Percentiles rank a stretch among this genome's conserved stretches.
These are phyloP conservation scores for Agaricus subrufescens DNA, from an alignment of 768 basidiomycete genomes.

Conservation along the genomic window DNA sequence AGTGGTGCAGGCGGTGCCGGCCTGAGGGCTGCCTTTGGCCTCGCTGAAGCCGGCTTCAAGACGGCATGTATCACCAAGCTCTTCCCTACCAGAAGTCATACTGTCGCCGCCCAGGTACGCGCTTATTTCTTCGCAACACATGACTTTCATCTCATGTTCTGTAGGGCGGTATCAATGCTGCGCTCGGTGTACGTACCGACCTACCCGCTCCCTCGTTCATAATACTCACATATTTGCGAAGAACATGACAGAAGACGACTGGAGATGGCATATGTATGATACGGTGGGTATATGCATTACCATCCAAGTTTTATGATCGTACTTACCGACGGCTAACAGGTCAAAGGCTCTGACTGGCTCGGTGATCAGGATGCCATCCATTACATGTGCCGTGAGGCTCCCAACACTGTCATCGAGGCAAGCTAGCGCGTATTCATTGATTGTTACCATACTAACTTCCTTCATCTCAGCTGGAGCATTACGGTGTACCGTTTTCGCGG, in stretches of 20 bases:
- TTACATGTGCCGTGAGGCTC: constrained; percentile 99
- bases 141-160: constrained; percentile 14
- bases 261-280: constrained; percentile 99
- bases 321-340: constrained; percentile 39
- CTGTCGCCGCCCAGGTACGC: constrained; percentile 91
- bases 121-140: not conserved
- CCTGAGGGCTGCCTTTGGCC: constrained; percentile 95
- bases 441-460: not conserved
- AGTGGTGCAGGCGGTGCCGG: constrained; percentile 98
- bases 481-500: constrained; percentile 96
- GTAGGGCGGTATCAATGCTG: constrained; percentile 97
- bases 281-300: constrained; percentile 50
- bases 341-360: constrained; percentile 99
- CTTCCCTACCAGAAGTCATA: constrained; percentile 98
- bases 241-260: constrained; percentile 99
- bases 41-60: constrained; percentile 97
- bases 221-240: constrained; percentile 22
- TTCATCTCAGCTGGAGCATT: constrained; percentile 83
- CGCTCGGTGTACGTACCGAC: constrained; percentile 68
- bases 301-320: constrained; percentile 4
- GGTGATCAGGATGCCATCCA: constrained; percentile 99
- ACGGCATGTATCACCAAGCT: constrained; percentile 99
- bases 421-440: constrained; percentile 11
- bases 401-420: constrained; percentile 89
- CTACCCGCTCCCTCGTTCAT: not conserved